Conservation (phyloP, 2,329 filamentous ascomycete species). For the Trichoderma arundinaceum region DNA sequence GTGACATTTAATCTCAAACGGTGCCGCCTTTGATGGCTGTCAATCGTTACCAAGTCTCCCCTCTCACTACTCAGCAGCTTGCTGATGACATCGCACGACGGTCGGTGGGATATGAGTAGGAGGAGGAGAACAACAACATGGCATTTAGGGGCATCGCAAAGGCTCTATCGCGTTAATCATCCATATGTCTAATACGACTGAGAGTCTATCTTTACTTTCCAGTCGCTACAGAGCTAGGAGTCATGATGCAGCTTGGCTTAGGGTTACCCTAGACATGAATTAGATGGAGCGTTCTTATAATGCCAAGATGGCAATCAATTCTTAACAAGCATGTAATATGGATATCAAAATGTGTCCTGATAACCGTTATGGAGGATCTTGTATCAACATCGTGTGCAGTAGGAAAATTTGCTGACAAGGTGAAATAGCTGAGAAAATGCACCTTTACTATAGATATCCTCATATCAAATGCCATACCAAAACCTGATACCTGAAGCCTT, state of each 20-base stretch:
- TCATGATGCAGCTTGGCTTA: not conserved
- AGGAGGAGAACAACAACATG: constrained; percentile 62
- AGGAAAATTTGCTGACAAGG: too few species aligned
- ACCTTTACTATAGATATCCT: too few species aligned
- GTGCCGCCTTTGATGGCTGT: not conserved
- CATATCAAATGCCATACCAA: too few species aligned
- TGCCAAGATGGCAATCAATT: not conserved
- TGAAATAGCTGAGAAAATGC: too few species aligned
- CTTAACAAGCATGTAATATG: not conserved
- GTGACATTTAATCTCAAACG: not conserved
- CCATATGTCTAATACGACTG: not conserved
- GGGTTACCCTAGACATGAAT: constrained; percentile 5
- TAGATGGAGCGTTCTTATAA: not conserved
- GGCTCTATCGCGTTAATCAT: constrained; percentile 1
- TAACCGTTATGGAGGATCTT: too few species aligned
- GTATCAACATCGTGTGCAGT: too few species aligned
- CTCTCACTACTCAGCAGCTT: constrained; percentile 77
- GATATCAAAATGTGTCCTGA: too few species aligned
- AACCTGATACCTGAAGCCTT: too few species aligned
- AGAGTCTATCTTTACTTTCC: not conserved
- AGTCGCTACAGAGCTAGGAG: not conserved
- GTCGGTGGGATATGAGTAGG: constrained; percentile 73
- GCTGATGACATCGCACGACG: constrained; percentile 52
- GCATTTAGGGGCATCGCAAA: constrained; percentile 39
- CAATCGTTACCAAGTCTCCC: constrained; percentile 26